Base-by-base conservation (phyloP, 305 asterid species). In the Fraxinus greggii region DNA sequence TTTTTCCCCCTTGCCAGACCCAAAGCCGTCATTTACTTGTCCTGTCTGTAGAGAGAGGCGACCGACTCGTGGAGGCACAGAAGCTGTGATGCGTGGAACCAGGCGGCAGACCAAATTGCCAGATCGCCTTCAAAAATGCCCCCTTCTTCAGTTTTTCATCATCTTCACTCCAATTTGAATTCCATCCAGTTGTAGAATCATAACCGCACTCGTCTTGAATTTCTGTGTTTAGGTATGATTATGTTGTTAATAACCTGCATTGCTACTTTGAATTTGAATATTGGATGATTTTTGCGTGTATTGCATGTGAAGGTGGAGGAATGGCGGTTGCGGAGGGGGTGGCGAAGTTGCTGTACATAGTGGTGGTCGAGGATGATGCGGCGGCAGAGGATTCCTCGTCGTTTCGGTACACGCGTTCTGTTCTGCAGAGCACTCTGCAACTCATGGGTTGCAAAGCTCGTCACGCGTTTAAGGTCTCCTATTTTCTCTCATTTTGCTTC, bases 391-490 rank as follows among this genome's bases (percentile, higher is more conserved):
- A 87, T 36, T 76, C 86, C 70, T 75, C 87, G 79, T 89, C 95
- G 79, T 94, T 92, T 78, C 90, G 98, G 65, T 96, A 96, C 85
- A 92, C 98, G 86, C 97, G 99, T 28, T 92, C 98, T 19, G 92
- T 96, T 42, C 86, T 96, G 81, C 98, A 96, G 92, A 96, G 94
- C 79, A 86, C 98, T 86, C 90, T 96, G 87, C 98, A 94, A 81
- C 93, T 94, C 86, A 96, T 96, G 89, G 99, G 99, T 13, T 96
- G 99, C 91, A 96, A 94, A 84, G 88, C 99, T 76, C 93, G 99
- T 56, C 99, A 96, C 81, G 95, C 98, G 77, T 96, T 94, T 82
- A 96, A 94, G 98, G 99, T 90, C 59, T 51, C 67, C 63, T 4
- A 63, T n/a, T 6, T 48, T 78, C 28, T 45, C 74, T 7, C 4